Conservation (phyloP, 2,329 filamentous ascomycete species). For the Pyrenochaeta sp. region DNA sequence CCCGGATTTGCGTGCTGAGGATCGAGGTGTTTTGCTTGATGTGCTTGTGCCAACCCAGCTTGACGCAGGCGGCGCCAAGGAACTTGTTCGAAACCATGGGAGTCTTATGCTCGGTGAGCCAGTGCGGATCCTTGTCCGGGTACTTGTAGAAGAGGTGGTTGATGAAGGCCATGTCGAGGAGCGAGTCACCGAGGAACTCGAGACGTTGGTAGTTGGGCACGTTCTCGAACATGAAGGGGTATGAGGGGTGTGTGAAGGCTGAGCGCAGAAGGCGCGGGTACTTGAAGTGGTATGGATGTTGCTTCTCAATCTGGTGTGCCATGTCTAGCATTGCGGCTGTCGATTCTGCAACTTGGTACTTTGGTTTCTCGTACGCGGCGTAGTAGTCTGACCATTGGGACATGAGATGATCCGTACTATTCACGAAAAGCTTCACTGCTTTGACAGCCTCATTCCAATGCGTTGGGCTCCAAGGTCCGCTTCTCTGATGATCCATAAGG, state of each 20-base stretch:
- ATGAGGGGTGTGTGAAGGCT: constrained; percentile 88
- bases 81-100: constrained; percentile 99
- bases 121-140: constrained; percentile 85
- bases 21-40: constrained; percentile 63
- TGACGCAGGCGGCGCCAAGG: constrained; percentile 79
- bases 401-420: constrained; percentile 73
- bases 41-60: constrained; percentile 78
- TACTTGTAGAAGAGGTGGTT: constrained; percentile 80
- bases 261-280: constrained; percentile 80
- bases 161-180: constrained; percentile 86
- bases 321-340: constrained; percentile 75
- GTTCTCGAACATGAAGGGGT: constrained; percentile 75
- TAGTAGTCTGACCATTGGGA: constrained; percentile 76
- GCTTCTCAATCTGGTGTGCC: constrained; percentile 67
- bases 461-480: constrained; percentile 50
- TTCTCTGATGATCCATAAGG: constrained; percentile 62
- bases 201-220: constrained; percentile 89
- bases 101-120: constrained; percentile 98
- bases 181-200: constrained; percentile 88
- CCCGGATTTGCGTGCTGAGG: constrained; percentile 59
- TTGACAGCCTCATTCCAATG: constrained; percentile 68
- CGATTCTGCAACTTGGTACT: constrained; percentile 70
- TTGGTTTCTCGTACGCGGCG: constrained; percentile 70
- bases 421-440: constrained; percentile 74
- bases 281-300: constrained; percentile 72